A percentile compares a stretch with the other conserved stretches of the same genome.
These are phyloP conservation scores for Lentinula lateritia DNA, from an alignment of 768 basidiomycete genomes.

Conservation along the genomic window DNA sequence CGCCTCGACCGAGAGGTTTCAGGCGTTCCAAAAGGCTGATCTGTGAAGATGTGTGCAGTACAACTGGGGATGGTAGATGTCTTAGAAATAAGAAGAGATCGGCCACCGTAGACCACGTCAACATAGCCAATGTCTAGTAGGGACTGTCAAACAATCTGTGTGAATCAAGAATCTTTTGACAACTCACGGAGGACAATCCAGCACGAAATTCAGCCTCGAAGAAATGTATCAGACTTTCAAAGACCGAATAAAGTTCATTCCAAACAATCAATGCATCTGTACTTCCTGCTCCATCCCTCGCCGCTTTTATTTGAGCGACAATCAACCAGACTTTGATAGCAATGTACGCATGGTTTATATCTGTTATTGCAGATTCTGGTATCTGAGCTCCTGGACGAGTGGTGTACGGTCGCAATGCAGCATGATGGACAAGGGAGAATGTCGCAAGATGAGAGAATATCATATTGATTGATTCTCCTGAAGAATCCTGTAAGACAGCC, in stretches of 20 bases:
- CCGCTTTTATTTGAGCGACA: constrained; percentile 37
- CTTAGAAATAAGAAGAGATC: constrained; percentile 62
- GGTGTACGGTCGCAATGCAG: constrained; percentile 35
- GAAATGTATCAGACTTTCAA: constrained; percentile 45
- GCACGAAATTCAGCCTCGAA: constrained; percentile 44
- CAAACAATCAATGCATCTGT: constrained; percentile 42
- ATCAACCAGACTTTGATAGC: constrained; percentile 70
- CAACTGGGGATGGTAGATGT: constrained; percentile 46
- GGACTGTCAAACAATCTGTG: constrained; percentile 2
- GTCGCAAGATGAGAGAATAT: constrained; percentile 45
- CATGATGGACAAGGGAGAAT: constrained; percentile 45
- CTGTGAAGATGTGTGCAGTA: constrained; percentile 48
- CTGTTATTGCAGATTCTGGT: constrained; percentile 41
- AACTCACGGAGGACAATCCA: constrained; percentile 34
- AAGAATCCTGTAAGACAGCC: constrained; percentile 40
- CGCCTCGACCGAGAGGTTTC: constrained; percentile 36
- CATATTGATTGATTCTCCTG: constrained; percentile 27
- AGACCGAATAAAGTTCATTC: constrained; percentile 76
- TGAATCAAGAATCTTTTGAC: not conserved
- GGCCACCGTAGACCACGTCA: constrained; percentile 56
- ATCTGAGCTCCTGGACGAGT: constrained; percentile 26
- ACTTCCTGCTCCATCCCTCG: constrained; percentile 21
- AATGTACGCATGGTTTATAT: constrained; percentile 65
- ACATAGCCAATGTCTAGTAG: constrained; percentile 44
- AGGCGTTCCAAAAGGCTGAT: constrained; percentile 45